A percentile compares a stretch with the other conserved stretches of the same genome.
These are phyloP conservation scores for Pseudogymnoascus sp. DNA, from an alignment of 2,329 filamentous ascomycete species.

Conservation along the genomic window DNA sequence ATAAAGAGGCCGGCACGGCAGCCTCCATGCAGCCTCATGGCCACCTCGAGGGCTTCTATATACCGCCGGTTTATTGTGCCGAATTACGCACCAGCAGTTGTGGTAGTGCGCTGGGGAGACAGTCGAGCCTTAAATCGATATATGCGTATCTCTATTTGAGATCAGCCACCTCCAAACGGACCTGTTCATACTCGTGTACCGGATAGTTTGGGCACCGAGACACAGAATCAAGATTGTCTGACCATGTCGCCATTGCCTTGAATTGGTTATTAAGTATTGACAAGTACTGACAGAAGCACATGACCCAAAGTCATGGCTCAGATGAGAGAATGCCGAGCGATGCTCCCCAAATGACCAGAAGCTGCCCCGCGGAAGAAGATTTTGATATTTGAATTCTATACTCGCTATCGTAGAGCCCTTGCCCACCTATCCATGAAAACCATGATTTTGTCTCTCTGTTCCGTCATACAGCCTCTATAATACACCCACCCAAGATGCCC, in stretches of 20 bases:
- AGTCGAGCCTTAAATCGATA: background rate
- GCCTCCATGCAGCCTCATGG: background rate
- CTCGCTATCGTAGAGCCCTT: background rate
- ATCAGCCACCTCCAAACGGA: background rate
- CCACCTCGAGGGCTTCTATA: background rate
- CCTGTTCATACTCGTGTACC: background rate
- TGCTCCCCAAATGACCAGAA: background rate
- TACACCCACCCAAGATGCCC: background rate
- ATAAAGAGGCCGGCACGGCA: background rate
- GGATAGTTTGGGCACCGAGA: background rate
- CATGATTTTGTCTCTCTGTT: background rate
- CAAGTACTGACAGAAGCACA: background rate
- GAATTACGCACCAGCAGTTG: background rate
- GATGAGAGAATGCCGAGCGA: background rate
- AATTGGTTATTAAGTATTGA: background rate
- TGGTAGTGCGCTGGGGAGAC: background rate
- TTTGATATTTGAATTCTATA: slow-evolving; percentile 8
- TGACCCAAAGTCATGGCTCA: background rate
- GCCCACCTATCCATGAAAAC: background rate
- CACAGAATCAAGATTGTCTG: background rate
- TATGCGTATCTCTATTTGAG: background rate
- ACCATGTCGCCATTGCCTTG: background rate
- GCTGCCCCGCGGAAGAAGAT: background rate
- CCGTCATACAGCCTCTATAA: background rate
- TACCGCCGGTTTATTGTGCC: background rate